Percentiles rank a stretch among this genome's conserved stretches.
phyloP scores from a whole-genome alignment of 1,284 basidiomycete species.

The Papiliotrema terrestris region DNA sequence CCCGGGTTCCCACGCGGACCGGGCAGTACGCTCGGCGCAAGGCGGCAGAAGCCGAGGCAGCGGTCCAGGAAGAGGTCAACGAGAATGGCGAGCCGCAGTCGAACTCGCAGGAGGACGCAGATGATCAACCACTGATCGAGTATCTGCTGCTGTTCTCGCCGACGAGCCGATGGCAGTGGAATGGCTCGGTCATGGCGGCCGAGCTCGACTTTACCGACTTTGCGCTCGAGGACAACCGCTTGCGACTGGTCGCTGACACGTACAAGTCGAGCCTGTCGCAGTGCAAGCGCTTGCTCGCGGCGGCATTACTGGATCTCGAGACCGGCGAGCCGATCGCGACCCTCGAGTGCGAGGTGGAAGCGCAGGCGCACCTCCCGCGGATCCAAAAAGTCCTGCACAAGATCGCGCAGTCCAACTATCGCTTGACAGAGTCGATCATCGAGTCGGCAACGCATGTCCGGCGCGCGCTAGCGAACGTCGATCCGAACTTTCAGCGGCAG shows the following conservation, averaged over 20 bases:
- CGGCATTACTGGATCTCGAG: conserved; percentile 57
- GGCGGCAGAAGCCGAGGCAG: conserved; percentile 51
- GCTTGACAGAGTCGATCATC: conserved; percentile 88
- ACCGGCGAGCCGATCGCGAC: conserved; percentile 40
- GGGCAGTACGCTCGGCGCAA: background rate
- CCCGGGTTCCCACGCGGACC: background rate
- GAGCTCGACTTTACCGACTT: conserved; percentile 67
- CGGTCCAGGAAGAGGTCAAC: conserved; percentile 44
- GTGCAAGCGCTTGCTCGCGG: conserved; percentile 74
- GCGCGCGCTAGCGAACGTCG: conserved; percentile 55
- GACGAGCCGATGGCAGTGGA: conserved; percentile 86
- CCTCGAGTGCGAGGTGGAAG: conserved; percentile 64
- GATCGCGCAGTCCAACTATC: conserved; percentile 82
- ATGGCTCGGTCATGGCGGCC: conserved; percentile 72
- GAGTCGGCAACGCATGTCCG: conserved; percentile 82
- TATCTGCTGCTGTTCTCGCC: conserved; percentile 89
- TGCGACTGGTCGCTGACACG: conserved; percentile 84
- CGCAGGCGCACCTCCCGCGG: conserved; percentile 84
- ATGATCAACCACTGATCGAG: conserved; percentile 48
- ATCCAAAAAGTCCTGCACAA: conserved; percentile 89
- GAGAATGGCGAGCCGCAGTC: conserved; percentile 1
- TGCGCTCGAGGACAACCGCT: conserved; percentile 74
- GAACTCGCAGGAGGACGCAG: conserved; percentile 49
- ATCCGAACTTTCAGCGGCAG: too few relatives aligned
- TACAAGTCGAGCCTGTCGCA: conserved; percentile 68